Conservation (phyloP, 2,329 filamentous ascomycete species). For the Thielaviopsis ethacetica region DNA sequence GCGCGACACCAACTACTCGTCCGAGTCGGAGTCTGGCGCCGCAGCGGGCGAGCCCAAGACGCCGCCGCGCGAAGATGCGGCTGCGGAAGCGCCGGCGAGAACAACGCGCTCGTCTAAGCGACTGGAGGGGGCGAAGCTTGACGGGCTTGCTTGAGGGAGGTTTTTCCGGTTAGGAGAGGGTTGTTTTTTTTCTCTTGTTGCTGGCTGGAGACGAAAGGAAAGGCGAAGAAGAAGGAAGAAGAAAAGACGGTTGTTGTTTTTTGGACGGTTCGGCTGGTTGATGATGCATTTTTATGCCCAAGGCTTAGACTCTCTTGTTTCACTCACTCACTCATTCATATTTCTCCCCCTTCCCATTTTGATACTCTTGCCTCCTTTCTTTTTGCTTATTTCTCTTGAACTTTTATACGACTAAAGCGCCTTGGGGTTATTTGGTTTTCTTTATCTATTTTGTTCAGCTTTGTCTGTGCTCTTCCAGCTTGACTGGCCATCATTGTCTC, state of each 20-base stretch:
- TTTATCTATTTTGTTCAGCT: background rate
- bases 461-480: background rate
- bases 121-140: conserved; percentile 10
- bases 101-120: conserved; percentile 8
- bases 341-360: background rate
- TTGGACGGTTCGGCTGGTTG: background rate
- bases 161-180: background rate
- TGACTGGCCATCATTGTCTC: background rate
- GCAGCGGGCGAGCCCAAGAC: background rate
- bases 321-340: background rate
- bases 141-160: conserved; percentile 1
- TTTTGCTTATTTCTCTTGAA: background rate
- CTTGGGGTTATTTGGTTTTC: background rate
- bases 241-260: background rate
- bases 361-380: background rate
- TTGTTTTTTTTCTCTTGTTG: conserved; percentile 6
- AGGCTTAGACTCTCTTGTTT: background rate
- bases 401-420: too few species aligned
- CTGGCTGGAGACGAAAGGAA: background rate
- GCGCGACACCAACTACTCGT: background rate
- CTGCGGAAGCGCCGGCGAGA: background rate
- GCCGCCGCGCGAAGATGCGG: background rate
- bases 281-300: background rate
- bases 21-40: background rate
- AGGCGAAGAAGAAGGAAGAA: background rate